These are phyloP conservation scores for Dentipellis sp. DNA, from an alignment of 768 basidiomycete genomes.

Conservation along the genomic window DNA sequence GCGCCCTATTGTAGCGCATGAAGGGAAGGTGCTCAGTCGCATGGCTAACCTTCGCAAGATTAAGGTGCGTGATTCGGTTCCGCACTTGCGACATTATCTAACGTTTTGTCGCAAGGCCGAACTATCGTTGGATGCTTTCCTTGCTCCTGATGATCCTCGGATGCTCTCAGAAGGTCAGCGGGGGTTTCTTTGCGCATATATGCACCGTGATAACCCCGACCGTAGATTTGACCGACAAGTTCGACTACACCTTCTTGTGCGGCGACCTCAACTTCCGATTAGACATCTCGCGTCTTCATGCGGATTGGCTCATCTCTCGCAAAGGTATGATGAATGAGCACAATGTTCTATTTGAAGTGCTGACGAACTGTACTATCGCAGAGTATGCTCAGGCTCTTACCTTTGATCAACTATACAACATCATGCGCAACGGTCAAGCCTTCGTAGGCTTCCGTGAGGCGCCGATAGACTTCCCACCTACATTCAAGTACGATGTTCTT, in stretches of 20 bases:
- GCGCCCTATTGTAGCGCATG: slow-evolving; percentile 44
- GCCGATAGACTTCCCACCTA: slow-evolving; percentile 78
- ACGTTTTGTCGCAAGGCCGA: slow-evolving; percentile 39
- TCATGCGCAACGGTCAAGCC: slow-evolving; percentile 61
- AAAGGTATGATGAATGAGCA: slow-evolving; percentile 42
- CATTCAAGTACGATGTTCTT: slow-evolving; percentile 87
- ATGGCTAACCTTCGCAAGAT: slow-evolving; percentile 85
- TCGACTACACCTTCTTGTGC: slow-evolving; percentile 82
- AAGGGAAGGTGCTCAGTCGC: slow-evolving; percentile 67
- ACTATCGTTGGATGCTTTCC: slow-evolving; percentile 70
- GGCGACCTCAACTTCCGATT: slow-evolving; percentile 92
- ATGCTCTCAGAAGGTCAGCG: slow-evolving; percentile 57
- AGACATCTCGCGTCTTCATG: slow-evolving; percentile 82
- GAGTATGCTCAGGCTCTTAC: slow-evolving; percentile 81
- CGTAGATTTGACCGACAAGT: slow-evolving; percentile 75
- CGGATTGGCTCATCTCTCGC: slow-evolving; percentile 86
- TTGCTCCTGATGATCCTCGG: slow-evolving; percentile 54
- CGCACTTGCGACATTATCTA: background rate
- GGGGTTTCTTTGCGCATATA: background rate
- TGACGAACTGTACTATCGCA: slow-evolving; percentile 18
- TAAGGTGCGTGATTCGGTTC: slow-evolving; percentile 38
- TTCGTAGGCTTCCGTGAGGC: slow-evolving; percentile 80
- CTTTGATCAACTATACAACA: slow-evolving; percentile 78
- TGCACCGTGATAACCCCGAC: slow-evolving; percentile 4
- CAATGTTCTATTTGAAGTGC: background rate